These are phyloP conservation scores for Astragalus glycyphyllos DNA, from an alignment of 306 rosid genomes.

Conservation along the genomic window DNA sequence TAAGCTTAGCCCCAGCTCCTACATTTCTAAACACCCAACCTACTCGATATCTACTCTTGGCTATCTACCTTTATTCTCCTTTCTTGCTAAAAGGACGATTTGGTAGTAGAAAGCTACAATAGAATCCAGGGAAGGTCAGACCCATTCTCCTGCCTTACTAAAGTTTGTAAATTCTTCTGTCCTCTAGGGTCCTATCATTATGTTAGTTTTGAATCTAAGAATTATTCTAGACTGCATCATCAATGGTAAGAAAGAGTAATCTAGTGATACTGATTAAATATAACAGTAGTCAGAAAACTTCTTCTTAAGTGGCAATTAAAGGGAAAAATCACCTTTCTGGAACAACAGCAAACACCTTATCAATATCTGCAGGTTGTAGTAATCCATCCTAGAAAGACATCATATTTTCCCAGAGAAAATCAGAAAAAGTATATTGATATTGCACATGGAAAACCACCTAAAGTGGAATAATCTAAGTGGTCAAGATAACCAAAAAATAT, in stretches of 20 bases:
- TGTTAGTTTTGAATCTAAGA: slow-evolving; percentile 31
- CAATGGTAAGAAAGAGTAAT: slow-evolving; percentile 19
- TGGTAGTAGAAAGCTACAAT: background rate
- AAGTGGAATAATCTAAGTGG: slow-evolving; percentile 27
- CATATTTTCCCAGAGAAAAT: slow-evolving; percentile 45
- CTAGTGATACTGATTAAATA: slow-evolving; percentile 15
- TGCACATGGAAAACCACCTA: slow-evolving; percentile 33
- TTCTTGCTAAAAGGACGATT: background rate
- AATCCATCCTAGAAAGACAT: slow-evolving; percentile 71
- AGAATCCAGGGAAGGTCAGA: background rate
- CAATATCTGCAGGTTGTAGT: slow-evolving; percentile 71
- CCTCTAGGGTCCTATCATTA: slow-evolving; percentile 10
- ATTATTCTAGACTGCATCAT: slow-evolving; percentile 16
- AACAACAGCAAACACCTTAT: slow-evolving; percentile 78
- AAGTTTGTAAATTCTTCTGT: background rate
- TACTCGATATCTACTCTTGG: slow-evolving; percentile 7
- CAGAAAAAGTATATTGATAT: slow-evolving; percentile 30
- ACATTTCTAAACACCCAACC: background rate
- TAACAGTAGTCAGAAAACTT: background rate
- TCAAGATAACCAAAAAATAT: slow-evolving; percentile 24
- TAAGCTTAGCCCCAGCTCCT: background rate
- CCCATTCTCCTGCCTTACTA: slow-evolving; percentile 2
- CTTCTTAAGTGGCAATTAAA: background rate
- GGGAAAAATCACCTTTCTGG: slow-evolving; percentile 73
- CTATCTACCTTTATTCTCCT: slow-evolving; percentile 3